phyloP scores from a whole-genome alignment of 2,329 filamentous ascomycete genomes.

The Cercospora sojina region DNA sequence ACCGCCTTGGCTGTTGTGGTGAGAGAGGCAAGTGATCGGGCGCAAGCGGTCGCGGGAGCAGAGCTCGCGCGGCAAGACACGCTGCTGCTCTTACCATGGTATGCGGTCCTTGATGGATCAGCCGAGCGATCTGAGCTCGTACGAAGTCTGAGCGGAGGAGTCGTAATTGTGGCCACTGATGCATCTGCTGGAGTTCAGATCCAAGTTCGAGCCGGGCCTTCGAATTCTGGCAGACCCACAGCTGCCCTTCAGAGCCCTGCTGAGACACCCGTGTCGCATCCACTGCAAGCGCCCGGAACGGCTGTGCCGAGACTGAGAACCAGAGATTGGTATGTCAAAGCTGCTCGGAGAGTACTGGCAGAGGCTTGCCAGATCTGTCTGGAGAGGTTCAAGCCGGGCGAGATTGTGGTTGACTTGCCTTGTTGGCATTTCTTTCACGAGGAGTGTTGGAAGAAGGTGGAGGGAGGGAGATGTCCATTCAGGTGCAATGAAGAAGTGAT shows the following conservation, averaged over 20 bases:
- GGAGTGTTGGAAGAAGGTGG: not conserved
- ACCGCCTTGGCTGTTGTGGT: not conserved
- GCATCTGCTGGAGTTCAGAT: not conserved
- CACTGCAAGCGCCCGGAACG: not conserved
- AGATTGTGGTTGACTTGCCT: constrained; percentile 16
- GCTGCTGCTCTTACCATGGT: not conserved
- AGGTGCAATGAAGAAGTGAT: not conserved
- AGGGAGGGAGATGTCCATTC: not conserved
- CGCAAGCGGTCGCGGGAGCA: not conserved
- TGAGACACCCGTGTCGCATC: not conserved
- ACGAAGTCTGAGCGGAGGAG: not conserved
- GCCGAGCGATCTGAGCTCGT: not conserved
- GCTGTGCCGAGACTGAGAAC: not conserved
- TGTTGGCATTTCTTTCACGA: constrained; percentile 17
- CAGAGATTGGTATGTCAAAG: constrained; percentile 8
- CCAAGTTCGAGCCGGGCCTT: not conserved
- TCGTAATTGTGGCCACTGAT: not conserved
- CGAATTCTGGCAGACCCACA: not conserved
- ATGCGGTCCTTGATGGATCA: not conserved
- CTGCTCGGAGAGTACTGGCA: not conserved
- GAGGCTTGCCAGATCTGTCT: constrained; percentile 6
- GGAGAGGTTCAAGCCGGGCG: constrained; percentile 10
- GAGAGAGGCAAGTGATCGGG: not conserved
- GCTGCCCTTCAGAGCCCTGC: not conserved
- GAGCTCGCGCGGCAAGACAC: not conserved